These are phyloP conservation scores for Aegilops longissima DNA, from an alignment of 176 grass and related monocot species.

Conservation along the genomic window DNA sequence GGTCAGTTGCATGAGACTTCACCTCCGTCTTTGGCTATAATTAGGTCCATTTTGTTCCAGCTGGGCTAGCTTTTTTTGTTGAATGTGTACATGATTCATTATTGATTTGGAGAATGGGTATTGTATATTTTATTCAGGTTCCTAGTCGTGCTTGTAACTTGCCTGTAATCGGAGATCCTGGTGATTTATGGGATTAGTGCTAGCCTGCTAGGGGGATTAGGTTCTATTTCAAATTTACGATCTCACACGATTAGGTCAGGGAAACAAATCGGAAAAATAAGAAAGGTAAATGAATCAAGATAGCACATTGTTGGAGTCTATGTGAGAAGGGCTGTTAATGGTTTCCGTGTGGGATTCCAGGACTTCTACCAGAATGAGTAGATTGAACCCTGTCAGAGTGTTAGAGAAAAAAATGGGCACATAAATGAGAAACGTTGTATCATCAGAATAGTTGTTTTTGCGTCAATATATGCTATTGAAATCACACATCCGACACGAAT, in stretches of 20 bases:
- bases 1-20: slow-evolving; percentile 48
- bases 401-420: not conserved
- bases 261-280: not conserved
- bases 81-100: not conserved
- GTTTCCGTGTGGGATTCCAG: not conserved
- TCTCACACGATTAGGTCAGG: not conserved
- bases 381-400: not conserved
- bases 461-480: not conserved
- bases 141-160: not conserved
- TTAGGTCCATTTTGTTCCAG: slow-evolving; percentile 16
- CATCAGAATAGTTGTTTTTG: slow-evolving; percentile 8
- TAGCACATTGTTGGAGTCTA: not conserved
- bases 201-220: slow-evolving; percentile 10
- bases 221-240: not conserved
- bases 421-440: not conserved
- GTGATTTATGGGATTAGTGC: slow-evolving; percentile 16
- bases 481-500: not conserved
- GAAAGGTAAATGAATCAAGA: not conserved
- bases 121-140: not conserved
- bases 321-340: not conserved
- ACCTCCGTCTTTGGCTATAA: slow-evolving; percentile 11
- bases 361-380: not conserved
- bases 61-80: slow-evolving; percentile 3
- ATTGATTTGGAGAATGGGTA: not conserved
- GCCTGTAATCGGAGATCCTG: not conserved